Base-by-base conservation (phyloP, 2,329 filamentous ascomycete genomes). In the Penicillium crustosum region DNA sequence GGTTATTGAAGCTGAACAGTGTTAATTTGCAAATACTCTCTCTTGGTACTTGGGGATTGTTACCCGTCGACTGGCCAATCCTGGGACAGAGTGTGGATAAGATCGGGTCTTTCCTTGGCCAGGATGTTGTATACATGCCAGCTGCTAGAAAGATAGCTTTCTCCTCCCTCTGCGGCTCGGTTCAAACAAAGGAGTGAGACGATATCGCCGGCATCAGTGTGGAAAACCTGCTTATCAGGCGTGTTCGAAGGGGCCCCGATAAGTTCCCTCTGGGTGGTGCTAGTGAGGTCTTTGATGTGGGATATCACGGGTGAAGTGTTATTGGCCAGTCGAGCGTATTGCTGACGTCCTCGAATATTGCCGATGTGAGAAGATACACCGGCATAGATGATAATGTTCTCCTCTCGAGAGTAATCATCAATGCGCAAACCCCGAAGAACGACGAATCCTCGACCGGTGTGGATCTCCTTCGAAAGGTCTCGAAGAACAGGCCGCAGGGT, bases 281-380 rank as follows among this genome's bases (percentile, higher is more conserved):
- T 48, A 21, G 66, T 75, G 8, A 89, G 75, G 61, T 89, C 86
- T 68, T 85, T 88, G 72, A 89, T 85, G 61, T 89, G 86, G 3
- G 79, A 75, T 2, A 86, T 69, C 6, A 85, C 79, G 0, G 84
- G 81, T 44, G 61, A 66, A 9, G 58, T 62, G 23, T 61, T 61
- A 29, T 65, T 58, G 21, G 55, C 55, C n/a, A 65, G 42, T 35
- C 64, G 57, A 3, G 57, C 64, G 41, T 73, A 74, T 65, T 79
- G 75, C 60, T 81, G 78, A 3, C 75, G 72, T 6, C 74, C 79
- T 3, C 77, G 66, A 10, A 73, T 63, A 9, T 63, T 61, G 31
- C 69, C 78, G 45, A 80, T 69, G 57, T 80, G 75, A 6, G 75
- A 74, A 1, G 77, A 77, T 1, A 80, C 61, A 0, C 79, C 78